Evolutionary conservation across 148 eudicot species (phyloP), one percentile per base, ranked within the genome.

Genomic region (Amaranthus cruentus): DNA sequence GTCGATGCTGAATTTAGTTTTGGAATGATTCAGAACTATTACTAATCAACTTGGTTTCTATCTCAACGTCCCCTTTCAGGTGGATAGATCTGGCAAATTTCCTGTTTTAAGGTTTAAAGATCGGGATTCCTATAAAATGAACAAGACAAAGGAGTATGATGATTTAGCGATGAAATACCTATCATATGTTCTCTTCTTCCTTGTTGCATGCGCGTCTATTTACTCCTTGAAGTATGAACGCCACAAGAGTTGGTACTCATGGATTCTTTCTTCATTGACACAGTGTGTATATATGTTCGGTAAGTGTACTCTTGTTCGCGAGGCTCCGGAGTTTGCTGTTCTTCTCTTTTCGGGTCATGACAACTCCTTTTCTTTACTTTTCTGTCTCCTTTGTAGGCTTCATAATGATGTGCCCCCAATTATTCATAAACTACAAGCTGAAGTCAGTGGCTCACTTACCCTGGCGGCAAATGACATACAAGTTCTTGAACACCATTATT

Each of bases 391-490:
- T 75, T 84, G 77, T 83, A 95, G 98, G 98, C 69, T 95, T 95
- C 74, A 88, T 88, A 50, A 89, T 95, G 98, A 95, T 95, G 98
- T 95, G 98, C 84, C 98, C 98, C 60, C 98, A 95, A 77, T 76
- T 95, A 77, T 95, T 95, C 81, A 95, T 95, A 80, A 95, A 95
- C 85, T 95, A 90, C 76, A 95, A 95, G 86, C 79, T 95, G 77
- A 81, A 95, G 81, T 95, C 98, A 6, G 98, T 95, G 79, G 98
- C 98, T 64, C 98, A 95, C 80, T 69, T 95, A 72, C 98, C 98
- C 11, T 95, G 98, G 98, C 90, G 98, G 81, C 98, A 95, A 76
- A 95, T 95, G 98, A 95, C 98, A 12, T 95, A 95, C 93, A 95
- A 95, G 84, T 95, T 95, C 79, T 86, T 95, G 53, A 95, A 95